Evolutionary conservation across 2,329 filamentous ascomycete species (phyloP).

Genomic region (Xylariaceae sp.): DNA sequence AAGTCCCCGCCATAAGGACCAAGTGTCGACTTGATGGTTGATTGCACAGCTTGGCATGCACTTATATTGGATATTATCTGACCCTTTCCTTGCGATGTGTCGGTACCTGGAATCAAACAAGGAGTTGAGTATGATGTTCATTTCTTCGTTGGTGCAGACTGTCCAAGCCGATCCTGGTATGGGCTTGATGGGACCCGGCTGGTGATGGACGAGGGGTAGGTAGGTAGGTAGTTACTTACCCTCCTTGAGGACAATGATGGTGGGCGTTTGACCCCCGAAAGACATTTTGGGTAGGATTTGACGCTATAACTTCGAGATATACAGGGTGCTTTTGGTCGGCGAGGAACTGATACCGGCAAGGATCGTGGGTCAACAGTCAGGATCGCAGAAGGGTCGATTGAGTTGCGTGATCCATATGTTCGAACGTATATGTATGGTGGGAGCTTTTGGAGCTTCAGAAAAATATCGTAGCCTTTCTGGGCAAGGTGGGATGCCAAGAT

Average conservation of each 20-base stretch:
- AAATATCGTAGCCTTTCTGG: conserved; percentile 42
- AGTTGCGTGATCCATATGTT: conserved; percentile 6
- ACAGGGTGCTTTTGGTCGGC: neutral
- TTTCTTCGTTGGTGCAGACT: no score
- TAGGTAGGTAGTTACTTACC: conserved; percentile 55
- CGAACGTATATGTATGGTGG: conserved; percentile 16
- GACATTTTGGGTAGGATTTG: conserved; percentile 59
- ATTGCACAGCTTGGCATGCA: conserved; percentile 91
- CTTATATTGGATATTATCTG: conserved; percentile 98
- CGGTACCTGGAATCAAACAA: conserved; percentile 62
- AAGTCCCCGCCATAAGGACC: conserved; percentile 96
- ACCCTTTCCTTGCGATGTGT: conserved; percentile 92
- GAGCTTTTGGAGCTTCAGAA: conserved; percentile 44
- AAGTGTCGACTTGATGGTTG: conserved; percentile 90
- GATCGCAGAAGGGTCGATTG: conserved; percentile 16
- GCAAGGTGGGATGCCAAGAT: conserved; percentile 13
- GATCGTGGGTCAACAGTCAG: neutral
- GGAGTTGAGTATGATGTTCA: conserved; percentile 18
- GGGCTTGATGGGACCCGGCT: neutral
- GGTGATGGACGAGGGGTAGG: conserved; percentile 26
- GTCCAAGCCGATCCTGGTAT: no score
- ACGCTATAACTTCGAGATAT: neutral
- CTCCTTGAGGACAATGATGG: conserved; percentile 96
- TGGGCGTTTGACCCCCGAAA: conserved; percentile 95
- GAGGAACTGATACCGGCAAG: conserved; percentile 1